Conservation (phyloP, 768 basidiomycete genomes). For the Serendipita vermifera region DNA sequence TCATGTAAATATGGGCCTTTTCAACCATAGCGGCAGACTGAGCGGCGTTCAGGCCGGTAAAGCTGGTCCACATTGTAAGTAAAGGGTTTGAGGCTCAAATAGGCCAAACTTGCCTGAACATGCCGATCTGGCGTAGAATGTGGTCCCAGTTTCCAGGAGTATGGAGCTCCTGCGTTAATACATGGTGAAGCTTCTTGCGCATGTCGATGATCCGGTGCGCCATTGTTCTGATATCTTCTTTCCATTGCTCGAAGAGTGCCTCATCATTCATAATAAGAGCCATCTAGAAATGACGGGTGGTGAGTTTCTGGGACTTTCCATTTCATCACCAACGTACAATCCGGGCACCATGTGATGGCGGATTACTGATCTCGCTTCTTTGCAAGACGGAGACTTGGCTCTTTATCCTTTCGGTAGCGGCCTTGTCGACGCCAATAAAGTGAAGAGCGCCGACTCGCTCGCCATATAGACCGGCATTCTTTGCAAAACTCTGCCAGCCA, state of each 20-base stretch:
- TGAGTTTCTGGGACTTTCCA: background rate
- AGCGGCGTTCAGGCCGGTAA: conserved; percentile 59
- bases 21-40: conserved; percentile 60
- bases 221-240: conserved; percentile 82
- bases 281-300: conserved; percentile 33
- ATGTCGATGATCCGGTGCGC: conserved; percentile 84
- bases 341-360: conserved; percentile 82
- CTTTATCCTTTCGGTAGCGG: conserved; percentile 58
- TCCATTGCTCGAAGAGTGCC: conserved; percentile 77
- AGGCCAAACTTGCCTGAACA: conserved; percentile 66
- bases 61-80: conserved; percentile 36
- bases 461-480: conserved; percentile 91
- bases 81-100: no score
- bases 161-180: conserved; percentile 63
- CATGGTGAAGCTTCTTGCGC: conserved; percentile 62
- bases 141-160: conserved; percentile 96
- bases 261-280: conserved; percentile 67
- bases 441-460: conserved; percentile 94
- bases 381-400: conserved; percentile 87
- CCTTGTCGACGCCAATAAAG: conserved; percentile 49
- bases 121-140: conserved; percentile 90
- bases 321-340: conserved; percentile 39
- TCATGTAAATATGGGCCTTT: conserved; percentile 73
- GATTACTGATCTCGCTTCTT: conserved; percentile 91
- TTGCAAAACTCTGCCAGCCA: conserved; percentile 97